Evolutionary conservation across 2,329 filamentous ascomycete genomes (phyloP).

Genomic region (Pyrenochaeta sp.): DNA sequence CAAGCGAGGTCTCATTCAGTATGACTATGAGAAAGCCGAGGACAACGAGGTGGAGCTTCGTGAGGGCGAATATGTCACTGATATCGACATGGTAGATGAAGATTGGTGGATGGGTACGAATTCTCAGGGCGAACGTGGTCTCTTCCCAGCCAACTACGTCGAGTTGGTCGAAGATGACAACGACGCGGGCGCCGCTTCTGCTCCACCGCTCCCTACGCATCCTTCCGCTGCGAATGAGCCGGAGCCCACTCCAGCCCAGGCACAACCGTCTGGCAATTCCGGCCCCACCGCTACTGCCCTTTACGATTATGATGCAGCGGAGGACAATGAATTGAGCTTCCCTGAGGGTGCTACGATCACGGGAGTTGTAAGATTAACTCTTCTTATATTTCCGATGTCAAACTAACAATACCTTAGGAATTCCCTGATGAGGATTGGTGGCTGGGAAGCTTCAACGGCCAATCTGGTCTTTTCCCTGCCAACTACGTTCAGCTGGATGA

Average conservation of each 20-base stretch:
- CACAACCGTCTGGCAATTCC: conserved; percentile 49
- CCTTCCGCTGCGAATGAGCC: conserved; percentile 51
- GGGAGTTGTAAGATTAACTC: conserved; percentile 69
- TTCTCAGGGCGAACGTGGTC: conserved; percentile 78
- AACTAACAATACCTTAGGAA: conserved; percentile 64
- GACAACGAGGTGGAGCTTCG: conserved; percentile 93
- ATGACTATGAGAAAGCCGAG: conserved; percentile 97
- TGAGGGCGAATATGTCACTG: conserved; percentile 86
- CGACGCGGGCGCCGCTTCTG: conserved; percentile 46
- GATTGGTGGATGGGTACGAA: conserved; percentile 99
- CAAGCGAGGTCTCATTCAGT: conserved; percentile 81
- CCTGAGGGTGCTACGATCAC: conserved; percentile 86
- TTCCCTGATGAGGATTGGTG: conserved; percentile 99
- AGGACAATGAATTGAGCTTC: conserved; percentile 89
- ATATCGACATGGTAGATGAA: conserved; percentile 97
- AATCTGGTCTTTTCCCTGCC: conserved; percentile 78
- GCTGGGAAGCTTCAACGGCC: conserved; percentile 85
- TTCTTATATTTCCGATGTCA: not conserved
- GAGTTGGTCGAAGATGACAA: conserved; percentile 75
- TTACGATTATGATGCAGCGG: conserved; percentile 96
- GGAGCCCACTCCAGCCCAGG: conserved; percentile 41
- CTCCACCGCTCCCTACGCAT: conserved; percentile 51
- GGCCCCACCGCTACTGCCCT: conserved; percentile 81
- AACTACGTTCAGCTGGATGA: conserved; percentile 61
- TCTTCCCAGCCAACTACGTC: conserved; percentile 98